Percentiles rank a stretch among this genome's conserved stretches.
These are phyloP conservation scores for Linum trigynum DNA, from an alignment of 345 rosid species.

Conservation along the genomic window DNA sequence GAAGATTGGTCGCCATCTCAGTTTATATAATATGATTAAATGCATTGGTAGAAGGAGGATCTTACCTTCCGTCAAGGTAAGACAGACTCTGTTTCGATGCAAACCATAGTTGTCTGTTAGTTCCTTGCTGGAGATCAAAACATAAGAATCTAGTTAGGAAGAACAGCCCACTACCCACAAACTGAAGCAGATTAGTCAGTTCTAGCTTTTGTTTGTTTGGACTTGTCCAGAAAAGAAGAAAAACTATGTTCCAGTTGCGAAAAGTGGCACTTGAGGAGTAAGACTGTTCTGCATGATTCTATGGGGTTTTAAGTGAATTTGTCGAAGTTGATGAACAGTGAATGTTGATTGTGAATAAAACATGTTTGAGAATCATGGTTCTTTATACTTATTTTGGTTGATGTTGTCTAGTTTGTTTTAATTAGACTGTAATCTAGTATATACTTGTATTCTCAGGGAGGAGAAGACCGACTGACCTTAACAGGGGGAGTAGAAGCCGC, in stretches of 20 bases:
- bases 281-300: too few species aligned
- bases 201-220: too few species aligned
- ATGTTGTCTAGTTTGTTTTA: too few species aligned
- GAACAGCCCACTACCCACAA: neutral
- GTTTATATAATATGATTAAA: neutral
- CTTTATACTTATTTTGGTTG: too few species aligned
- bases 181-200: too few species aligned
- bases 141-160: neutral
- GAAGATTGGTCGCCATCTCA: neutral
- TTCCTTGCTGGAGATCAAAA: slow-evolving; percentile 57
- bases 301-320: too few species aligned
- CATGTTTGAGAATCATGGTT: too few species aligned
- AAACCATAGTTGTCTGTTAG: slow-evolving; percentile 80
- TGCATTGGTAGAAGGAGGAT: neutral
- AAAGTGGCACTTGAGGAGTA: too few species aligned
- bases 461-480: slow-evolving; percentile 46
- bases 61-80: slow-evolving; percentile 95
- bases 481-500: slow-evolving; percentile 90
- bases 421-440: too few species aligned
- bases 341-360: too few species aligned
- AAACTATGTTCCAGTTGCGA: neutral
- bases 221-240: neutral
- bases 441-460: too few species aligned
- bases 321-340: neutral
- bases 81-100: slow-evolving; percentile 85